phyloP scores from a whole-genome alignment of 352 stramenopile genomes.

The Aphanomyces invadans region DNA sequence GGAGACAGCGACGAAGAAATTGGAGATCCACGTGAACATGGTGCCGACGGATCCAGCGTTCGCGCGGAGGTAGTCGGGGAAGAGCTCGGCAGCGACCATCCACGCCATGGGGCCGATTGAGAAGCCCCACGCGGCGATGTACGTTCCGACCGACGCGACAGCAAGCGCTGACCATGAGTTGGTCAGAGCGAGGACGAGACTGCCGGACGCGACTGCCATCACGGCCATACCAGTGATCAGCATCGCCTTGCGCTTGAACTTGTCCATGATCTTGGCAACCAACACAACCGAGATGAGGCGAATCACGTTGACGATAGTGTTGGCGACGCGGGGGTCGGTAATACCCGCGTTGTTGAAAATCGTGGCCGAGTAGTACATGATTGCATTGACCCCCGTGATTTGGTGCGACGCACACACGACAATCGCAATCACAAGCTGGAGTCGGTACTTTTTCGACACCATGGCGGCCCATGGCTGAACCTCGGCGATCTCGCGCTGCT shows the following conservation, averaged over 20 bases:
- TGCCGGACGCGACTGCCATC: constrained; percentile 44
- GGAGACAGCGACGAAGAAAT: constrained; percentile 45
- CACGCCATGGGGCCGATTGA: constrained; percentile 51
- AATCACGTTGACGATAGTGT: constrained; percentile 45
- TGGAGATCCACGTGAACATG: constrained; percentile 45
- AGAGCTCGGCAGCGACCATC: constrained; percentile 46
- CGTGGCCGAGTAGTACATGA: constrained; percentile 63
- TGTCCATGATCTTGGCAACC: constrained; percentile 31
- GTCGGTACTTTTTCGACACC: constrained; percentile 21
- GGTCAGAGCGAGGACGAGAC: constrained; percentile 37
- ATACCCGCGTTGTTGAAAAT: constrained; percentile 56
- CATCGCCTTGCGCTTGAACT: constrained; percentile 43
- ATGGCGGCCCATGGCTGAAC: constrained; percentile 22
- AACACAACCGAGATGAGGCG: constrained; percentile 46
- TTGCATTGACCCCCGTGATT: constrained; percentile 56
- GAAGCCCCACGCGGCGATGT: constrained; percentile 38
- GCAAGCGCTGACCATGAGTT: constrained; percentile 30
- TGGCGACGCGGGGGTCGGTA: constrained; percentile 44
- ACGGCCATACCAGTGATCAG: constrained; percentile 38
- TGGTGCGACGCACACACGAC: constrained; percentile 39
- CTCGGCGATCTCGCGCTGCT: not conserved
- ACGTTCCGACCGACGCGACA: constrained; percentile 43
- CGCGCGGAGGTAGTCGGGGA: constrained; percentile 44
- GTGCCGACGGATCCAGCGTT: constrained; percentile 40
- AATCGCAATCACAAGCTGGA: constrained; percentile 43